These are phyloP conservation scores for Colletotrichum sp. DNA, from an alignment of 2,329 filamentous ascomycete genomes.

Conservation along the genomic window DNA sequence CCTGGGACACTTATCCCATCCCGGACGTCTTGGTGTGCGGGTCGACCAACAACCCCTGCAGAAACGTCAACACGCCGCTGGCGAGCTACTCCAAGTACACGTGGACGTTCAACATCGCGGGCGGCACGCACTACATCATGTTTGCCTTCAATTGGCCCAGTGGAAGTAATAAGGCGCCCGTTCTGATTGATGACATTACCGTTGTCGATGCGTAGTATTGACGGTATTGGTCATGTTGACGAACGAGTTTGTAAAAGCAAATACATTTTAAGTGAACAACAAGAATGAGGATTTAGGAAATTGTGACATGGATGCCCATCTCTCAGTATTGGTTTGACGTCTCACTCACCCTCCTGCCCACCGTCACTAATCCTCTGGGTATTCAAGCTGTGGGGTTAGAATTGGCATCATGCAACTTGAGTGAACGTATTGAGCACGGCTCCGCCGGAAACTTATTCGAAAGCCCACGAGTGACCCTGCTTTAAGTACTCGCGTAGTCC, in stretches of 20 bases:
- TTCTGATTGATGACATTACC: background rate
- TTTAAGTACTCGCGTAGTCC: background rate
- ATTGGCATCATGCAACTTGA: background rate
- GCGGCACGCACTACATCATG: background rate
- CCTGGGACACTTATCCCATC: background rate
- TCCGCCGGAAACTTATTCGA: background rate
- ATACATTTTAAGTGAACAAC: background rate
- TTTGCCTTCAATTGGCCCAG: background rate
- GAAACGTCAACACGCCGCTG: background rate
- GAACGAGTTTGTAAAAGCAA: background rate
- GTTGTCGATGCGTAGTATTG: background rate
- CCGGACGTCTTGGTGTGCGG: background rate
- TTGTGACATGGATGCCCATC: background rate
- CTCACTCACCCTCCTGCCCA: background rate
- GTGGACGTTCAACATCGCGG: background rate
- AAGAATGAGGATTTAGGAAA: background rate
- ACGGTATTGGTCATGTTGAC: background rate
- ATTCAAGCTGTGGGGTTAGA: background rate
- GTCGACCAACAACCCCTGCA: background rate
- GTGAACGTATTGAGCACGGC: background rate
- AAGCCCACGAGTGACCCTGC: accelerated
- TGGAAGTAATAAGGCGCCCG: background rate
- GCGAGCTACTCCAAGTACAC: background rate
- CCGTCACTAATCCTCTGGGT: background rate
- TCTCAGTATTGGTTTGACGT: background rate